phyloP scores from a whole-genome alignment of 2,329 filamentous ascomycete species.

The Calonectria pseudoturangicola region DNA sequence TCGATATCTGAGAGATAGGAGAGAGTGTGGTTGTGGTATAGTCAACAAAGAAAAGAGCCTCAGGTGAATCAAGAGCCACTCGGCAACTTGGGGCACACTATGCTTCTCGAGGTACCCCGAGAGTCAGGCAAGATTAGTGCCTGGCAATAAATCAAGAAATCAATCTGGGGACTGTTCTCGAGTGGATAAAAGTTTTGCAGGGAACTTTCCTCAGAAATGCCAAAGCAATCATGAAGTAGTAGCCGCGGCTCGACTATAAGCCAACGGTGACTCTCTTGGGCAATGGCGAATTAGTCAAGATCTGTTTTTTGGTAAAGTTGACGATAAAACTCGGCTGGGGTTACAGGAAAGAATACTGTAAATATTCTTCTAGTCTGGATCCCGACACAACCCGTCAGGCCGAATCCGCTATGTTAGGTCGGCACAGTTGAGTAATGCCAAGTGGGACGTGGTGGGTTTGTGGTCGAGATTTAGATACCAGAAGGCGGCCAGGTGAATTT shows the following conservation, averaged over 20 bases:
- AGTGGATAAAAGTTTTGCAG: neutral
- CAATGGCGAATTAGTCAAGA: neutral
- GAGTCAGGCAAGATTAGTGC: conserved; percentile 9
- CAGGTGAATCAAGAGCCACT: neutral
- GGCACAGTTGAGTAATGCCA: neutral
- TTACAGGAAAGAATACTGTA: neutral
- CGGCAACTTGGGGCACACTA: neutral
- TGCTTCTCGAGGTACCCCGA: neutral
- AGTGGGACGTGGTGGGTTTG: conserved; percentile 19
- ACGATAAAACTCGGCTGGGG: too few species aligned
- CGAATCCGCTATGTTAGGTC: neutral
- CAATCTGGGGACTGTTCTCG: neutral
- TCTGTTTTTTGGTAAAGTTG: neutral
- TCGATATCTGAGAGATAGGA: neutral
- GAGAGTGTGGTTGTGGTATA: neutral
- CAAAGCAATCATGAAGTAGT: neutral
- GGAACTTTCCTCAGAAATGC: conserved; percentile 16
- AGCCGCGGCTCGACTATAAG: too few species aligned
- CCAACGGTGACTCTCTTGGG: neutral
- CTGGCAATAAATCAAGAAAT: conserved; percentile 1
- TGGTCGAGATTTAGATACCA: neutral
- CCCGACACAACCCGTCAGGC: neutral
- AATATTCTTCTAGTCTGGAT: neutral
- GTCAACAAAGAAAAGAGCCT: neutral
- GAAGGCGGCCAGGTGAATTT: neutral